Percentiles rank a stretch among this genome's conserved stretches.
Evolutionary conservation across 306 rosid species (phyloP).

Genomic region (Abrus pulchellus): DNA sequence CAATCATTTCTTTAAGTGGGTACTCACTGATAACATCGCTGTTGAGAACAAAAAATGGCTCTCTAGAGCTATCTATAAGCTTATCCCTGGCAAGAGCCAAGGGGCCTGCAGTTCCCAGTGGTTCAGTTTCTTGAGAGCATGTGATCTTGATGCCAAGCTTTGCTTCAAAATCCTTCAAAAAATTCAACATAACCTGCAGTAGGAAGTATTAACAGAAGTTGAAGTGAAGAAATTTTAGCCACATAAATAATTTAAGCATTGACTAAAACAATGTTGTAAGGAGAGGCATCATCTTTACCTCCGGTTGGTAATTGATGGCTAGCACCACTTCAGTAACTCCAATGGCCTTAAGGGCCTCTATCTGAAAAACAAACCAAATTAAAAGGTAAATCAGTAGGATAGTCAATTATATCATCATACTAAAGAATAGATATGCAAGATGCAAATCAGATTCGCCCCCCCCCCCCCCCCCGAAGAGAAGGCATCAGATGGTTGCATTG

Average conservation of each 20-base stretch:
- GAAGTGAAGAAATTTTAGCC: constrained; percentile 40
- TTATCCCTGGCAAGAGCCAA: constrained; percentile 99
- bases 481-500: constrained; percentile 23
- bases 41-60: constrained; percentile 98
- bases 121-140: constrained; percentile 99
- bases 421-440: neutral
- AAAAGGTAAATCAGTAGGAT: constrained; percentile 32
- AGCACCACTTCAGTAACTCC: constrained; percentile 96
- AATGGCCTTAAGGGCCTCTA: constrained; percentile 94
- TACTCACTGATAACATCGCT: constrained; percentile 98
- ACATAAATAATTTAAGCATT: constrained; percentile 30
- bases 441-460: neutral
- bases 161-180: constrained; percentile 91
- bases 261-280: constrained; percentile 35
- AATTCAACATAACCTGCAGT: constrained; percentile 91
- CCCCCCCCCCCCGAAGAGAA: neutral
- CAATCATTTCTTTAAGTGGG: constrained; percentile 91
- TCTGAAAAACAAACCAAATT: constrained; percentile 61
- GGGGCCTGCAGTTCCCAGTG: constrained; percentile 98
- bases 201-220: constrained; percentile 36
- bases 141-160: constrained; percentile 95
- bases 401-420: constrained; percentile 14
- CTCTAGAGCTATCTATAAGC: constrained; percentile 81
- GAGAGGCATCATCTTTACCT: constrained; percentile 60
- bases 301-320: constrained; percentile 99